These are phyloP conservation scores for Fistulifera pelliculosa DNA, from an alignment of 108 stramenopile species.

Conservation along the genomic window DNA sequence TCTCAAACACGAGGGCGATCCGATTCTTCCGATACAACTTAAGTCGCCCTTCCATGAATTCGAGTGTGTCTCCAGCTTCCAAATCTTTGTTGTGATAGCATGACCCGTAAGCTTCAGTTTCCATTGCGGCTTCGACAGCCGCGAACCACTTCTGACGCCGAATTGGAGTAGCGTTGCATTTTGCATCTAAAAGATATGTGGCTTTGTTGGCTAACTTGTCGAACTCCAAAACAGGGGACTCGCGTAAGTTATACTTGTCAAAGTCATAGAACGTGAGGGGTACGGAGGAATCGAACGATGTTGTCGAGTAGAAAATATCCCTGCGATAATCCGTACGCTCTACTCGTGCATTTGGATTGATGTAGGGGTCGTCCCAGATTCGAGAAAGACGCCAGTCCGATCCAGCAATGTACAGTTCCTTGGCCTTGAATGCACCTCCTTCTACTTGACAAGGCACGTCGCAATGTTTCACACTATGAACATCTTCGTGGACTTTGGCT, in stretches of 20 bases:
- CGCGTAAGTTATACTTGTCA: constrained; percentile 17
- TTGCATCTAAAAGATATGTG: constrained; percentile 20
- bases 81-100: constrained; percentile 38
- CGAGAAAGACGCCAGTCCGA: constrained; percentile 25
- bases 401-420: constrained; percentile 17
- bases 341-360: constrained; percentile 11
- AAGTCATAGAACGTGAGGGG: constrained; percentile 20
- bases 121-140: constrained; percentile 10
- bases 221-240: constrained; percentile 24
- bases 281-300: constrained; percentile 30
- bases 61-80: constrained; percentile 20
- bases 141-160: constrained; percentile 28
- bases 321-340: constrained; percentile 22
- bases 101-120: constrained; percentile 18
- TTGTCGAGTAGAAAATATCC: constrained; percentile 32
- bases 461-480: constrained; percentile 18
- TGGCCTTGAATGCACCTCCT: not conserved
- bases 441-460: constrained; percentile 32
- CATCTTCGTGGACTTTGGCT: not conserved
- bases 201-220: constrained; percentile 20
- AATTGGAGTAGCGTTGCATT: constrained; percentile 13
- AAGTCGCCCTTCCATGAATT: constrained; percentile 23
- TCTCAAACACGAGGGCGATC: constrained; percentile 54
- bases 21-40: constrained; percentile 38
- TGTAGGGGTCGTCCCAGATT: constrained; percentile 8